A percentile compares a stretch with the other conserved stretches of the same genome.
phyloP scores from a whole-genome alignment of 2,329 filamentous ascomycete species.

The Monosporascus sp. region DNA sequence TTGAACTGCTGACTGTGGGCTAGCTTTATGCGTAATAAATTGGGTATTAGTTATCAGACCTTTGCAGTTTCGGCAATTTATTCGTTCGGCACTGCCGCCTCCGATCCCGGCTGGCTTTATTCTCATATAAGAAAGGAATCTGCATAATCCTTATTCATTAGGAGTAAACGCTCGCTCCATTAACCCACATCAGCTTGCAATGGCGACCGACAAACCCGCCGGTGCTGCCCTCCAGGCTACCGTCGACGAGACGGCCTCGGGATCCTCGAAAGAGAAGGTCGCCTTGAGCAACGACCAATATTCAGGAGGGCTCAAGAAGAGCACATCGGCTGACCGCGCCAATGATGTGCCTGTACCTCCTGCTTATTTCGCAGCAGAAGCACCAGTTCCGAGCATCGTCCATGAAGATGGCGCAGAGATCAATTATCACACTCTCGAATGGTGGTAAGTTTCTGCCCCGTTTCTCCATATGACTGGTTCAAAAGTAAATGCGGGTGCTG shows the following conservation, averaged over 20 bases:
- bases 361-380: neutral
- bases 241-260: neutral
- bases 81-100: no score
- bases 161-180: neutral
- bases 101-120: no score
- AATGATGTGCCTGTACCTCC: neutral
- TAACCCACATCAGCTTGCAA: neutral
- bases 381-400: slow-evolving; percentile 4
- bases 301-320: neutral
- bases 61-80: no score
- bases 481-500: neutral
- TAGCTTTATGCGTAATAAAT: no score
- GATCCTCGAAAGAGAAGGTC: neutral
- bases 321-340: neutral
- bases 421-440: slow-evolving; percentile 32
- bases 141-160: neutral
- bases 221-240: neutral
- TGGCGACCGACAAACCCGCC: neutral
- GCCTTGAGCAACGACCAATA: neutral
- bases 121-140: neutral
- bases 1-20: no score
- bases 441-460: slow-evolving; percentile 27
- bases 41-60: no score
- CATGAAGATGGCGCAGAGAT: slow-evolving; percentile 18
- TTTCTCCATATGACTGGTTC: neutral